A percentile compares a stretch with the other conserved stretches of the same genome.
phyloP scores from a whole-genome alignment of 768 basidiomycete genomes.

The Termitomyces sp. region DNA sequence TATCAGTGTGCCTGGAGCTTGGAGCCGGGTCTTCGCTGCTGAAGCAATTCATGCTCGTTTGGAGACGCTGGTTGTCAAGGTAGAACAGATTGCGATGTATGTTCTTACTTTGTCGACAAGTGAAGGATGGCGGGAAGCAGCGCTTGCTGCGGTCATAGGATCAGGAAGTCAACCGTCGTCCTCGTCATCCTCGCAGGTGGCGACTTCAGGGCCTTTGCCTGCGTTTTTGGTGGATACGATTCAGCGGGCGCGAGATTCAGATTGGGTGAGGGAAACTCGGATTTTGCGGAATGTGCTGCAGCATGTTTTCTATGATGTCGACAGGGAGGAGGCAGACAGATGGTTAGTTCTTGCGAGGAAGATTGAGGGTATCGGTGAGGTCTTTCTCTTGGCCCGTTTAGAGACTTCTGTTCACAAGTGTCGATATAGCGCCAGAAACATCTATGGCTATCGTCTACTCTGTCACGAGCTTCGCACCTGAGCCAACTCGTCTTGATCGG shows the following conservation, averaged over 20 bases:
- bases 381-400: no score
- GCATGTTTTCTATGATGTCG: constrained; percentile 52
- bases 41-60: constrained; percentile 28
- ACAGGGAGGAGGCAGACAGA: constrained; percentile 60
- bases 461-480: no score
- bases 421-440: no score
- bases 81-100: constrained; percentile 57
- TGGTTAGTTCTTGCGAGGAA: constrained; percentile 73
- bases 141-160: constrained; percentile 28
- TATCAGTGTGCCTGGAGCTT: constrained; percentile 42
- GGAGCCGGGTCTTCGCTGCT: constrained; percentile 43
- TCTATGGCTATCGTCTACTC: no score
- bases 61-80: constrained; percentile 36
- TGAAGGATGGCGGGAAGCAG: constrained; percentile 44
- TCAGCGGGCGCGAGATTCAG: constrained; percentile 24
- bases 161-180: constrained; percentile 14
- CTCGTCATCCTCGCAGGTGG: no score
- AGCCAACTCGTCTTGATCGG: no score
- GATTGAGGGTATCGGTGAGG: constrained; percentile 20
- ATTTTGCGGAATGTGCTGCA: constrained; percentile 58
- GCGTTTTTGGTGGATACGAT: constrained; percentile 26
- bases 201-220: constrained; percentile 17
- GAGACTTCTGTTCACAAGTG: no score
- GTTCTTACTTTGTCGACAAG: constrained; percentile 39
- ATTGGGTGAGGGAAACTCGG: constrained; percentile 50